These are phyloP conservation scores for Hylodesmum podocarpum DNA, from an alignment of 306 rosid genomes.

Conservation along the genomic window DNA sequence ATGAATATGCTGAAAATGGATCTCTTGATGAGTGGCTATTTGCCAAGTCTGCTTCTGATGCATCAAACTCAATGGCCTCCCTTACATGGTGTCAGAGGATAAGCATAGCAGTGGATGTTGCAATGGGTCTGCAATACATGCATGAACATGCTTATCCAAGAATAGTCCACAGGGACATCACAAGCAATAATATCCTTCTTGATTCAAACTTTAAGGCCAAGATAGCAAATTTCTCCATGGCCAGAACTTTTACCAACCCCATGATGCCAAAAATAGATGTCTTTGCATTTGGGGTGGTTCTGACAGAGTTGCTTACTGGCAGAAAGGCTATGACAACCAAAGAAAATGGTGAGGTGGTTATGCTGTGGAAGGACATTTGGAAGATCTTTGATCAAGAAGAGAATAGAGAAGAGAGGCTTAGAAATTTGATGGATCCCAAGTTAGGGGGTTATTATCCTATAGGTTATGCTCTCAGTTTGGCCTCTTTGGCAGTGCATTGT, in stretches of 20 bases:
- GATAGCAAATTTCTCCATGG: conserved; percentile 73
- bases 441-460: conserved; percentile 47
- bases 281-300: conserved; percentile 68
- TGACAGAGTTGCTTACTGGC: conserved; percentile 69
- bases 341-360: conserved; percentile 56
- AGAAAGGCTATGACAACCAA: conserved; percentile 48
- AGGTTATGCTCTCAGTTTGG: conserved; percentile 58
- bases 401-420: conserved; percentile 46
- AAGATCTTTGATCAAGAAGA: conserved; percentile 53
- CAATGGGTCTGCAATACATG: conserved; percentile 77
- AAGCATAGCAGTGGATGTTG: conserved; percentile 72
- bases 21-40: conserved; percentile 69
- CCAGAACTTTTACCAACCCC: conserved; percentile 46
- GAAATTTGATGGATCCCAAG: conserved; percentile 67
- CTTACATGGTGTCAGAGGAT: conserved; percentile 80
- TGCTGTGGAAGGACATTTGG: conserved; percentile 68
- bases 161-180: conserved; percentile 72
- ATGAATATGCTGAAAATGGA: conserved; percentile 77
- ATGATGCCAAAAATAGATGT: conserved; percentile 61
- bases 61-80: conserved; percentile 25
- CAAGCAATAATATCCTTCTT: conserved; percentile 68
- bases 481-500: conserved; percentile 57
- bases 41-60: conserved; percentile 27
- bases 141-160: conserved; percentile 83
- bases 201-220: conserved; percentile 71